Evolutionary conservation across 768 basidiomycete species (phyloP), one percentile per base, ranked within the genome.

Genomic region (Porphyrellus cyaneotinctus): DNA sequence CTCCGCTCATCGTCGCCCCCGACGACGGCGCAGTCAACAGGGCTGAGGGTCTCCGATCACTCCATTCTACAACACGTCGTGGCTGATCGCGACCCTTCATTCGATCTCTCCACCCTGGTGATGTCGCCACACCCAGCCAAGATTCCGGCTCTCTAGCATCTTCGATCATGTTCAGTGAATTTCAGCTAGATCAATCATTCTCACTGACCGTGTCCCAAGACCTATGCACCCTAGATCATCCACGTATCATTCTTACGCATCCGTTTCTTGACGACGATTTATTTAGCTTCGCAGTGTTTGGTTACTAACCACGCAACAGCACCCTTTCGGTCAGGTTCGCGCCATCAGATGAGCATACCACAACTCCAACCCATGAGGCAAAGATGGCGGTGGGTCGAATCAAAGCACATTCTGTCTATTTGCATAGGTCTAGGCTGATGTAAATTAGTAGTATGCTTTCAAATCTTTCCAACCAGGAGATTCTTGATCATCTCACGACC

Each of bases 401-500:
- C n/a, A n/a, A n/a, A n/a, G n/a, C n/a, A n/a, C n/a, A n/a, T n/a
- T n/a, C n/a, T n/a, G n/a, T n/a, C n/a, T n/a, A n/a, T n/a, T n/a
- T n/a, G n/a, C n/a, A n/a, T n/a, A n/a, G n/a, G n/a, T n/a, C 5
- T 31, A 22, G 38, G 18, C 14, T 28, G 20, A 24, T 18, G 22
- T 31, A 24, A 30, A 31, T 45, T 35, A 51, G n/a, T 35, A 31
- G 28, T 46, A 20, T 23, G 23, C 46, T 33, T 41, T 68, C 45
- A 98, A 47, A 98, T 89, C 74, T 98, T 98, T 35, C 89, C 91
- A 49, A 87, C 75, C 13, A 93, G 70, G 26, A 97, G 66, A 64
- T 99, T 99, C 52, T 70, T 74, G 49, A 86, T 71, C 69, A 90
- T 97, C 74, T 97, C 93, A 54, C 91, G 76, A 6, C 70, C 94